These are phyloP conservation scores for Verticillium longisporum DNA, from an alignment of 2,329 filamentous ascomycete genomes.

Conservation along the genomic window DNA sequence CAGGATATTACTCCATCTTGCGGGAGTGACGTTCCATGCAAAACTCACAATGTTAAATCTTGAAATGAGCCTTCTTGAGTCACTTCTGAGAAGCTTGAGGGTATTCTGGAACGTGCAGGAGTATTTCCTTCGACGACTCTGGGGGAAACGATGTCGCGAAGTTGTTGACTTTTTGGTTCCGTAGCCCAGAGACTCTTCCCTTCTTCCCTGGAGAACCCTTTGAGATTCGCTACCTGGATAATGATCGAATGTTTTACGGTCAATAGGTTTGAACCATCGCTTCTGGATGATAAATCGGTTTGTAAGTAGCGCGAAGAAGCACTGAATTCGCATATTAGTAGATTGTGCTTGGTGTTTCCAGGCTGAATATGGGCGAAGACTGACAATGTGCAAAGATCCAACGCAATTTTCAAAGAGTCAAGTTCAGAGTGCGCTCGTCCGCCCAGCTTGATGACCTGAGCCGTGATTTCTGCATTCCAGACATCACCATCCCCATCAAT, in stretches of 20 bases:
- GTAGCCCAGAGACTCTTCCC: not conserved
- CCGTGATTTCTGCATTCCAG: not conserved
- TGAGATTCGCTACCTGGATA: not conserved
- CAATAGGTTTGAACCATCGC: not conserved
- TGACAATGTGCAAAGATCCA: not conserved
- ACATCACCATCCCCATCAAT: not conserved
- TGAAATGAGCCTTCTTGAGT: too few relatives aligned
- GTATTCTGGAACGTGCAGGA: too few relatives aligned
- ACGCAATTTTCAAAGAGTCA: not conserved
- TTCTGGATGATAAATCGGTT: not conserved
- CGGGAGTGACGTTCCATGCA: not conserved
- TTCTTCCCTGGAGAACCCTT: not conserved
- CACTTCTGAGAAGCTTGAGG: too few relatives aligned
- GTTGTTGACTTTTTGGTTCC: not conserved
- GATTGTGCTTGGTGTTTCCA: not conserved
- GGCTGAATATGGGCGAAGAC: not conserved
- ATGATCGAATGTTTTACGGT: not conserved
- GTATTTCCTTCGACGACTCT: too few relatives aligned
- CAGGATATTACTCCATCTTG: not conserved
- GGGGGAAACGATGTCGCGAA: not conserved
- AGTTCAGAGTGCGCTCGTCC: not conserved
- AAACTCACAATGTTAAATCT: not conserved
- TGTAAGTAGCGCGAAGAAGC: not conserved
- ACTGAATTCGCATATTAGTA: not conserved
- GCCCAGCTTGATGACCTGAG: not conserved